Base-by-base conservation (phyloP, 441 rosid species). In the Cnidoscolus chayamansa region DNA sequence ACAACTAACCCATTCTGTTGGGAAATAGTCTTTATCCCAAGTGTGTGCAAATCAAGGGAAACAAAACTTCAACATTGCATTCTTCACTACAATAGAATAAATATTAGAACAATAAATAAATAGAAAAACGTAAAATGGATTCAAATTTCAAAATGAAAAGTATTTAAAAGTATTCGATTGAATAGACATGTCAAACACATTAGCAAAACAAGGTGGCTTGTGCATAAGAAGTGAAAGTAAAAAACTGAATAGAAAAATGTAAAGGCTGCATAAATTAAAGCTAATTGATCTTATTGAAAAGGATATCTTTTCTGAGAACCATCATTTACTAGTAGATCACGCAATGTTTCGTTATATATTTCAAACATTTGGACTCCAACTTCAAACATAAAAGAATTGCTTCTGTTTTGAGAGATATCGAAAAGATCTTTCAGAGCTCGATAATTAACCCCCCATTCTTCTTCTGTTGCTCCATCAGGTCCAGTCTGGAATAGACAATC, bases 381-480 rank as follows among this genome's bases (percentile, higher is more conserved):
- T 82, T 90, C 96, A 60, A 90, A 90, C 13, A 40, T 13, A 49
- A 87, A 79, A 63, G 97, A 80, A 77, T 63, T 76, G 68, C 78
- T 79, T 79, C 99, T 84, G 32, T 73, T 81, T 74, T 88, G 88
- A 51, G 98, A 88, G 65, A 89, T 81, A 49, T 83, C 80, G 82
- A 94, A 94, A 77, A 94, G 96, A 82, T 94, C 99, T 72, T 92
- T 88, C 16, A 94, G 72, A 53, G 99, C 99, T 80, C 98, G 84
- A 71, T 88, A 94, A 67, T 94, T 94, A 66, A 94, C 99, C 49
- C 98, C 99, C 99, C 98, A 90, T 11, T 90, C 88, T 81, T 90
- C 96, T 79, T 80, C 83, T 12, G 93, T 85, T 48, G 95, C 82
- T 71, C 82, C 76, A 76, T 65, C 84, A 64, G 99, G 99, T 77